Evolutionary conservation across 2,329 filamentous ascomycete species (phyloP), one percentile per base, ranked within the genome.

Genomic region (Aspergillus eucalypticola): DNA sequence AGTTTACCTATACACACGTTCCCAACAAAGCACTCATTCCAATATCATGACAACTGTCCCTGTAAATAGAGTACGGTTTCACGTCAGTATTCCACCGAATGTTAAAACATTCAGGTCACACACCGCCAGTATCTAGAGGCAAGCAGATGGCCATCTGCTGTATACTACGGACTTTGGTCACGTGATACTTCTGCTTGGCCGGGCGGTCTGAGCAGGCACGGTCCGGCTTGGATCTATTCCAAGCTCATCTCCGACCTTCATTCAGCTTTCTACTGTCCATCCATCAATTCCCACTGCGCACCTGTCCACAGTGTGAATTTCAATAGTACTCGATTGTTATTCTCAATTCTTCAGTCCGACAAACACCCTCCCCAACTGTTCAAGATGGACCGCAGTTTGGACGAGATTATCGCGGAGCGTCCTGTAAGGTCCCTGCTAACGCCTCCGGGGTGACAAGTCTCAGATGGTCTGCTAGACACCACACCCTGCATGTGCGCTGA

Each of bases 381-480:
- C 63, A 76, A 64, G 35, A 88, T 88, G 86, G 86, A 88, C 77
- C 83, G 85, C 71, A 84, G 83, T 69, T 78, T 88, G 60, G 86
- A 88, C 75, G 86, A 88, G 68, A 86, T 87, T 69, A 86, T 87
- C 64, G 79, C 80, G 64, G 85, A 87, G 69, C 83, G 84, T 66
- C 83, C 85, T 70, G 85, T 87, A 81, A 69, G 70, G 49, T 32
- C 56, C 44, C 27, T 23, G 46, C 25, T n/a, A 60, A 54, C 29
- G 49, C 42, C 39, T 39, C 38, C 38, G 49, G 41, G 35, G 56
- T 59, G 41, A 15, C 53, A 53, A 53, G 46, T 50, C 42, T 23
- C 19, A 39, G 44, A n/a, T 27, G 56, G 54, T 38, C 44, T 44
- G 42, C 46, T 27, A 39, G 27, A 27, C 51, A 25, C 25, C 42